Conservation (phyloP, 2,329 filamentous ascomycete genomes). For the Fusarium equiseti region DNA sequence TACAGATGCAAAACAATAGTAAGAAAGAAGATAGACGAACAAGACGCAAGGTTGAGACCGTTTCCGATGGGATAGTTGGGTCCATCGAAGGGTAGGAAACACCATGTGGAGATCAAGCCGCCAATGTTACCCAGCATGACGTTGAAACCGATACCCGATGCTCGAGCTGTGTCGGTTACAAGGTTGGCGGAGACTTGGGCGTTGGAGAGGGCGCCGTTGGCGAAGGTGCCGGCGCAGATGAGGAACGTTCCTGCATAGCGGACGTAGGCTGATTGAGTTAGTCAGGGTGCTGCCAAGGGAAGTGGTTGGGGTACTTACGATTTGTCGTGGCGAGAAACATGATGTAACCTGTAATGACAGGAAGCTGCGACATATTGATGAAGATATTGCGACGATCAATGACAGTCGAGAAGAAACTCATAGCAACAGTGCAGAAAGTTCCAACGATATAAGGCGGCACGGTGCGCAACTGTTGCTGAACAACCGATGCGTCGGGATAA, state of each 20-base stretch:
- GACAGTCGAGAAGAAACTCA: slow-evolving; percentile 53
- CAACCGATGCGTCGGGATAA: slow-evolving; percentile 65
- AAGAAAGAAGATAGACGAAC: slow-evolving; percentile 19
- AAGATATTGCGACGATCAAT: slow-evolving; percentile 67
- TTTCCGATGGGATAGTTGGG: slow-evolving; percentile 78
- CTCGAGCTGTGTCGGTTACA: slow-evolving; percentile 34
- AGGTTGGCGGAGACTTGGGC: slow-evolving; percentile 32
- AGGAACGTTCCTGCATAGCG: slow-evolving; percentile 74
- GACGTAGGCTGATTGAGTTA: slow-evolving; percentile 48
- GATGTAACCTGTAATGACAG: slow-evolving; percentile 72
- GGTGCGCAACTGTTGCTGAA: slow-evolving; percentile 66
- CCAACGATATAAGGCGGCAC: slow-evolving; percentile 65
- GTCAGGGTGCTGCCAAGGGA: accelerated
- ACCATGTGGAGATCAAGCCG: slow-evolving; percentile 74
- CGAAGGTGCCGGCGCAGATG: slow-evolving; percentile 31
- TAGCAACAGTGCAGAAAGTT: slow-evolving; percentile 62
- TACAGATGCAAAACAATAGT: background rate
- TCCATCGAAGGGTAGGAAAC: slow-evolving; percentile 70
- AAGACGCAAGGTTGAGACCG: slow-evolving; percentile 56
- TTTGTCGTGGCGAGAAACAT: slow-evolving; percentile 68
- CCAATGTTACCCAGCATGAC: slow-evolving; percentile 60
- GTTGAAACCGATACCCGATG: slow-evolving; percentile 38
- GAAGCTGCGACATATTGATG: slow-evolving; percentile 64
- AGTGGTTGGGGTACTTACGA: slow-evolving; percentile 11
- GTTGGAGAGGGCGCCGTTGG: slow-evolving; percentile 58